Evolutionary conservation across 2,329 filamentous ascomycete genomes (phyloP), one percentile per base, ranked within the genome.

Genomic region (Lasiodiplodia sp.): DNA sequence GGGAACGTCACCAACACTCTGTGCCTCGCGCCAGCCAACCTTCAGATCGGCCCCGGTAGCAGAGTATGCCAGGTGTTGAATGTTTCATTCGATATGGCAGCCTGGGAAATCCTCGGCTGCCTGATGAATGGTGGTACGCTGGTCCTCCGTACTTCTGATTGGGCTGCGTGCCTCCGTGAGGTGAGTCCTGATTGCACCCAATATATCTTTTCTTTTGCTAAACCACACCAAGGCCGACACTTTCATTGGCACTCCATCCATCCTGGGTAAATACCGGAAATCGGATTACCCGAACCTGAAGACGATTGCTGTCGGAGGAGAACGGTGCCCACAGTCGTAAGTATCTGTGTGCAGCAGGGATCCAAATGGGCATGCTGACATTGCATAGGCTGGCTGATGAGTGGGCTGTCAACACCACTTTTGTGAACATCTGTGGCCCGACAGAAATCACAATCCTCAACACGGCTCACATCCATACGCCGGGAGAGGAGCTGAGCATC

Each of bases 371-470:
- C 3, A 37, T 10, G 52, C 52, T 56, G 52, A 56, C 52, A 3
- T 16, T 56, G 28, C 11, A n/a, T 40, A 79, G 79, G 55, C 79
- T 89, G n/a, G 86, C 86, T 6, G 86, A 88, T 71, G 77, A 84
- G 38, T 88, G 86, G 87, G 83, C 85, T 16, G 77, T 80, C 3
- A 76, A 82, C 23, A n/a, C 57, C 10, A 60, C 57, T 2, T 60
- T 60, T 47, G 57, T 79, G 80, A 89, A 88, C 76, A 84, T 85
- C 71, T 89, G 86, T 72, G 87, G 87, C 2, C 86, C 87, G 1
- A 88, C 87, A 0, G 87, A 89, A 73, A 85, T 86, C 16, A 88
- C 85, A 1, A 87, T 89, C 63, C 81, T 89, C 66, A 88, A 89
- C 75, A 87, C 86, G 5, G 85, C 86, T 76, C 83, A 86, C 66